phyloP scores from a whole-genome alignment of 2,329 filamentous ascomycete species.

The Pyricularia grisea region DNA sequence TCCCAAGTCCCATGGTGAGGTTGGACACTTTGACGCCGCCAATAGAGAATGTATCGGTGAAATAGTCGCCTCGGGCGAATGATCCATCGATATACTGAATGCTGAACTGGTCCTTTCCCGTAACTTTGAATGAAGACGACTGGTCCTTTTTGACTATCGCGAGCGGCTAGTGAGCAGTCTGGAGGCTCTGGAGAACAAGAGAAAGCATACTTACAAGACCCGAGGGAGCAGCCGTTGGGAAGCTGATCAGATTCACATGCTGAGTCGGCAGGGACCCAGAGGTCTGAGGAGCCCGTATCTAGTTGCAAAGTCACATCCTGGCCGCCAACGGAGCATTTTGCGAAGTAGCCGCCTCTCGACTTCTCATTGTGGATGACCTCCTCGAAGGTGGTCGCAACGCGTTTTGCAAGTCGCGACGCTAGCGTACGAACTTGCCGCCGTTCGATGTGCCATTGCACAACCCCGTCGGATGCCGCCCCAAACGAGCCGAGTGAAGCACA shows the following conservation, averaged over 20 bases:
- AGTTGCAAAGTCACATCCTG: conserved; percentile 50
- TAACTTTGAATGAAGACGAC: conserved; percentile 36
- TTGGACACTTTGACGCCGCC: conserved; percentile 41
- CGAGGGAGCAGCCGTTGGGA: conserved; percentile 14
- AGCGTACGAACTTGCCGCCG: conserved; percentile 20
- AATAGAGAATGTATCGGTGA: conserved; percentile 46
- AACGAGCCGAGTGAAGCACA: conserved; percentile 15
- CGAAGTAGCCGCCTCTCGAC: conserved; percentile 43
- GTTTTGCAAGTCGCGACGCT: conserved; percentile 15
- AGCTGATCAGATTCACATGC: conserved; percentile 15
- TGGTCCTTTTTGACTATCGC: conserved; percentile 30
- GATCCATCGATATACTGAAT: conserved; percentile 56
- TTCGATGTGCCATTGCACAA: conserved; percentile 39
- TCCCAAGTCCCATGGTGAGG: conserved; percentile 49
- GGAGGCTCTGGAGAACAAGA: neutral
- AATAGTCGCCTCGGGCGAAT: conserved; percentile 45
- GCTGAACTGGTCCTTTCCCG: conserved; percentile 35
- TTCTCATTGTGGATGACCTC: conserved; percentile 35
- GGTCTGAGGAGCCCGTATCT: conserved; percentile 57
- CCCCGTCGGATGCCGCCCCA: conserved; percentile 15
- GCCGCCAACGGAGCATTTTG: conserved; percentile 45
- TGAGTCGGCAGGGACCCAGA: conserved; percentile 46
- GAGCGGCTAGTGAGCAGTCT: neutral
- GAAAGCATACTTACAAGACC: conserved; percentile 14
- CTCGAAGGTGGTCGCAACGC: conserved; percentile 27